Percentiles rank a stretch among this genome's conserved stretches.
These are phyloP conservation scores for Inosperma sp. DNA, from an alignment of 768 basidiomycete genomes.

Conservation along the genomic window DNA sequence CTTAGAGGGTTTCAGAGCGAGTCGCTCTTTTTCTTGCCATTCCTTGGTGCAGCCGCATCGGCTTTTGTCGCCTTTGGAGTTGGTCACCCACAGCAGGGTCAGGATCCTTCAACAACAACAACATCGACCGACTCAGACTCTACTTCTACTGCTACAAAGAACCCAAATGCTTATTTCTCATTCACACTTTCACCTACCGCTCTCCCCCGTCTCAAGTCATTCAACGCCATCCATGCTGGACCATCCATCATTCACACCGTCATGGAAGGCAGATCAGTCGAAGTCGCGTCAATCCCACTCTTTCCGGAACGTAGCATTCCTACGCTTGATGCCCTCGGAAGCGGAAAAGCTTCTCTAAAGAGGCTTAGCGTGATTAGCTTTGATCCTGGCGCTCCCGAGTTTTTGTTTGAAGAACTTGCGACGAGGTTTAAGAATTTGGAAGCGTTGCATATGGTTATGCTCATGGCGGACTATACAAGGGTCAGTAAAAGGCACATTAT, in stretches of 20 bases:
- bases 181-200: slow-evolving; percentile 18
- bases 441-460: slow-evolving; percentile 56
- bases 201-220: slow-evolving; percentile 11
- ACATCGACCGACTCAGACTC: not conserved
- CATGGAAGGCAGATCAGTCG: slow-evolving; percentile 44
- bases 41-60: slow-evolving; percentile 14
- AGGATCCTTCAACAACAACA: not conserved
- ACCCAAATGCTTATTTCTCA: slow-evolving; percentile 7
- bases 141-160: not conserved
- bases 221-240: slow-evolving; percentile 53
- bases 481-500: slow-evolving; percentile 35
- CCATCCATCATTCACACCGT: slow-evolving; percentile 43
- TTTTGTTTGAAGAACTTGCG: slow-evolving; percentile 46
- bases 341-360: slow-evolving; percentile 33
- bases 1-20: slow-evolving; percentile 48
- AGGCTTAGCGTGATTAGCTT: slow-evolving; percentile 58
- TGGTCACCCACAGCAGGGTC: too few relatives aligned
- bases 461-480: slow-evolving; percentile 39
- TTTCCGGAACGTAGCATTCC: slow-evolving; percentile 36
- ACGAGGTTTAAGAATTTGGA: slow-evolving; percentile 43
- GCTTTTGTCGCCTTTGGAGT: not conserved
- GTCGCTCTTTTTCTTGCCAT: slow-evolving; percentile 17
- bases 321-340: slow-evolving; percentile 43
- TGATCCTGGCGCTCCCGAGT: slow-evolving; percentile 41
- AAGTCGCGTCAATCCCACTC: slow-evolving; percentile 49